Evolutionary conservation across 1,284 basidiomycete species (phyloP), one percentile per base, ranked within the genome.

Genomic region (Mixia osmundae): DNA sequence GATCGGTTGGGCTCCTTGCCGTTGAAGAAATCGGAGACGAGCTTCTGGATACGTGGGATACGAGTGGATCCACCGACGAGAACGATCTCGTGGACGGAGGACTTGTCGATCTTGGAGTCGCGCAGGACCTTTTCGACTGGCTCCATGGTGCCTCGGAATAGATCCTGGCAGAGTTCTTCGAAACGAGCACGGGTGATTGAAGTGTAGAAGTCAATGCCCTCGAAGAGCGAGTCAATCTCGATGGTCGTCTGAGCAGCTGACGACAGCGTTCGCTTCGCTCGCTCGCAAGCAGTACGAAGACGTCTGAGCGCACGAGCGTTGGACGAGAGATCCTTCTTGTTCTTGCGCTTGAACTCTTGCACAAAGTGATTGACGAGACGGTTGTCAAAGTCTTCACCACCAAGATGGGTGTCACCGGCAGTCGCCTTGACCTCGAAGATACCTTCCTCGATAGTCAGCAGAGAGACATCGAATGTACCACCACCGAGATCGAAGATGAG

Each of bases 341-440:
- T 74, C 69, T 94, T 94, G 58, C 83, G 71, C 72, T 94, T 91
- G 71, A 94, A 95, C 62, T 95, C 85, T 59, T 87, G 79, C 44
- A 80, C 76, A 56, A 97, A 91, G 71, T 94, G 80, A 63, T 87
- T 85, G 58, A 95, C 80, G 50, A 95, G 76, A 50, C 57, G 73
- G 69, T 95, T 95, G 62, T 95, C 89, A 53, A 95, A 97, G 63
- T 95, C 87, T 64, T 95, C 87, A 66, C 89, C 87, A 65, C 87
- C 87, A 59, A 95, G 68, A 62, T 95, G 87, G 45, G 87, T 97
- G 65, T 95, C 89, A 71, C 87, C 89, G 44, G 89, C 87, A 46
- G 87, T 95, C 43, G 89, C 83, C 68, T 91, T 91, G 61, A 95
- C 87, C 61, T 91, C 87, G 64, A 95, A 97, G 62, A 97, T 87